phyloP scores from a whole-genome alignment of 257 asterid genomes.

The Schizonepeta tenuifolia region DNA sequence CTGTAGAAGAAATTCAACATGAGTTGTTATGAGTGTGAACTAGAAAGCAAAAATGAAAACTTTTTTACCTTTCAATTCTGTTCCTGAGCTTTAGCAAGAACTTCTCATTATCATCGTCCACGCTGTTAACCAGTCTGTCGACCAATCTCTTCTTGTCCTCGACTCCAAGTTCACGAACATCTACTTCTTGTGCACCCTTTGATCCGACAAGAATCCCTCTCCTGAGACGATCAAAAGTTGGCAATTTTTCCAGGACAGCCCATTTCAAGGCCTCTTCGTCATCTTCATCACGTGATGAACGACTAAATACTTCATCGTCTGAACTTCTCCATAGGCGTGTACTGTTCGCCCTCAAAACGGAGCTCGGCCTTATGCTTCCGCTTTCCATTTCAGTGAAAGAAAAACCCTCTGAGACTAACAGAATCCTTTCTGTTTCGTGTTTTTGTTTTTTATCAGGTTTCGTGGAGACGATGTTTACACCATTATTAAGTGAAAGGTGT shows the following conservation, averaged over 20 bases:
- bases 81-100: constrained; percentile 60
- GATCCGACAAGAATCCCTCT: constrained; percentile 69
- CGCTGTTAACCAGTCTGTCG: constrained; percentile 53
- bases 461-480: background rate
- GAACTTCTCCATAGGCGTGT: constrained; percentile 57
- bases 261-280: constrained; percentile 61
- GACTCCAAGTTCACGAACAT: constrained; percentile 50
- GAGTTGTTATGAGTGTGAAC: background rate
- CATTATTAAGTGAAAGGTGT: background rate
- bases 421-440: background rate
- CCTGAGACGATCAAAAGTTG: constrained; percentile 68
- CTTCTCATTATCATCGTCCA: constrained; percentile 64
- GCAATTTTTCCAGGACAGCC: constrained; percentile 73
- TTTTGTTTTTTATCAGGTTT: too few species aligned
- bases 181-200: constrained; percentile 56
- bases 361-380: constrained; percentile 35
- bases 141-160: constrained; percentile 49
- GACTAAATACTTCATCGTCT: constrained; percentile 51
- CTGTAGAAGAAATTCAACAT: constrained; percentile 36
- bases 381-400: constrained; percentile 25
- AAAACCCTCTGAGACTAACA: background rate
- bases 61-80: constrained; percentile 62
- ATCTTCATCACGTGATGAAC: constrained; percentile 59
- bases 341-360: constrained; percentile 51
- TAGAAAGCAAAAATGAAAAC: background rate